Evolutionary conservation across 306 rosid species (phyloP).

Genomic region (Castanea mollissima): DNA sequence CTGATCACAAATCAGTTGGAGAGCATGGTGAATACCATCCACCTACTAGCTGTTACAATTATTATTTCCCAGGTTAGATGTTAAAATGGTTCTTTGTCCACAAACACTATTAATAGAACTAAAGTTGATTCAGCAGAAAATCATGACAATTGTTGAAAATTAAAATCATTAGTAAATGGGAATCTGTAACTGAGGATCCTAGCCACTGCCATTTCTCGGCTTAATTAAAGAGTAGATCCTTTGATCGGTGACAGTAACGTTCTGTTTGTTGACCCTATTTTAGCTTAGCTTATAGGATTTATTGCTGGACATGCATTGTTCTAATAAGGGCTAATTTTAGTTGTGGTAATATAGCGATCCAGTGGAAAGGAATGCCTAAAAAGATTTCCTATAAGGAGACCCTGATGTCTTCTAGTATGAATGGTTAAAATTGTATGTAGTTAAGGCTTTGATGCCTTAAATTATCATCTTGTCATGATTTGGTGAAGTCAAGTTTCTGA

Average conservation of each 20-base stretch:
- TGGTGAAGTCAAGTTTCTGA: not conserved
- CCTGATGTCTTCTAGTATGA: not conserved
- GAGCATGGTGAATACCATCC: conserved; percentile 40
- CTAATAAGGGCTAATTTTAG: not conserved
- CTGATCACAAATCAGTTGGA: conserved; percentile 41
- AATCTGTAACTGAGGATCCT: not conserved
- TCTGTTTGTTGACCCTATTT: not conserved
- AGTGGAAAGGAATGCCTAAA: not conserved
- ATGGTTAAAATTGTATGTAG: not conserved
- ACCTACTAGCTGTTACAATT: conserved; percentile 43
- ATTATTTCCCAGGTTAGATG: conserved; percentile 49
- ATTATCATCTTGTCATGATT: not conserved
- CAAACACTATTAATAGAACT: not conserved
- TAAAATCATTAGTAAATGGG: not conserved
- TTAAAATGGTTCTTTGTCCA: conserved; percentile 19
- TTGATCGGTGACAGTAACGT: not conserved
- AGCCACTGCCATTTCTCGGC: not conserved
- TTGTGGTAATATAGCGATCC: not conserved
- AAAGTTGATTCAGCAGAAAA: not conserved
- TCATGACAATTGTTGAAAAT: not conserved
- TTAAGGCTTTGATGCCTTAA: not conserved
- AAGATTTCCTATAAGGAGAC: not conserved
- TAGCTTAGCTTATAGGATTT: not conserved
- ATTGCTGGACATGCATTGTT: not conserved
- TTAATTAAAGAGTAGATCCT: not conserved